These are phyloP conservation scores for Fusarium sp. DNA, from an alignment of 2,329 filamentous ascomycete genomes.

Conservation along the genomic window DNA sequence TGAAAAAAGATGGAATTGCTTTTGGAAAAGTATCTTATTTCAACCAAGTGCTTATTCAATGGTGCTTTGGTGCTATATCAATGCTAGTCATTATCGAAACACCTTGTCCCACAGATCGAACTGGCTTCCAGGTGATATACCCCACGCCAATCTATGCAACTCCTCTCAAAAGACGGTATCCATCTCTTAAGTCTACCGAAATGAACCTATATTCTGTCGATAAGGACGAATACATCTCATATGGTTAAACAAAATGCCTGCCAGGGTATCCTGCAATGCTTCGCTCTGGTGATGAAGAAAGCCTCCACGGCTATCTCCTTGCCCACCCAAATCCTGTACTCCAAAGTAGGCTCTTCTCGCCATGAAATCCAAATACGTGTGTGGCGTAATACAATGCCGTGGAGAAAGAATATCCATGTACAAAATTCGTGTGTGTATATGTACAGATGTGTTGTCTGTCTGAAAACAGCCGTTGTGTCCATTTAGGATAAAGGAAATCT, in stretches of 20 bases:
- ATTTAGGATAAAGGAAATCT: background rate
- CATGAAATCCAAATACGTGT: conserved; percentile 27
- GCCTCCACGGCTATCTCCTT: conserved; percentile 33
- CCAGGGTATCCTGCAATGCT: conserved; percentile 40
- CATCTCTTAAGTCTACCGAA: conserved; percentile 21
- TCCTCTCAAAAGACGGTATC: conserved; percentile 19
- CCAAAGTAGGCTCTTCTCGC: conserved; percentile 28
- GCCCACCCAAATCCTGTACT: conserved; percentile 34
- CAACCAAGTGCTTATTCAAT: background rate
- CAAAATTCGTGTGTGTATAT: conserved; percentile 30
- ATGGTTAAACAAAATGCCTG: conserved; percentile 36
- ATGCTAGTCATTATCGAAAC: conserved; percentile 11
- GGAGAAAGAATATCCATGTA: conserved; percentile 15
- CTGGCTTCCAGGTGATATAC: conserved; percentile 22
- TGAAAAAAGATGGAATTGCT: background rate
- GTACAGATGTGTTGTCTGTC: conserved; percentile 11
- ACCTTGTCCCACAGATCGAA: conserved; percentile 11
- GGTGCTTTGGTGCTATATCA: conserved; percentile 5
- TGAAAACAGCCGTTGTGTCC: conserved; percentile 2
- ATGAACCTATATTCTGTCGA: conserved; percentile 12
- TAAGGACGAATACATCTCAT: conserved; percentile 18
- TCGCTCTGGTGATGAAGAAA: conserved; percentile 34
- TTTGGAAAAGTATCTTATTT: conserved; percentile 2
- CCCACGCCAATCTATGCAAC: conserved; percentile 33
- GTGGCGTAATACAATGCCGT: conserved; percentile 24